Evolutionary conservation across 2,329 filamentous ascomycete species (phyloP).

Genomic region (Colletotrichum navitas): DNA sequence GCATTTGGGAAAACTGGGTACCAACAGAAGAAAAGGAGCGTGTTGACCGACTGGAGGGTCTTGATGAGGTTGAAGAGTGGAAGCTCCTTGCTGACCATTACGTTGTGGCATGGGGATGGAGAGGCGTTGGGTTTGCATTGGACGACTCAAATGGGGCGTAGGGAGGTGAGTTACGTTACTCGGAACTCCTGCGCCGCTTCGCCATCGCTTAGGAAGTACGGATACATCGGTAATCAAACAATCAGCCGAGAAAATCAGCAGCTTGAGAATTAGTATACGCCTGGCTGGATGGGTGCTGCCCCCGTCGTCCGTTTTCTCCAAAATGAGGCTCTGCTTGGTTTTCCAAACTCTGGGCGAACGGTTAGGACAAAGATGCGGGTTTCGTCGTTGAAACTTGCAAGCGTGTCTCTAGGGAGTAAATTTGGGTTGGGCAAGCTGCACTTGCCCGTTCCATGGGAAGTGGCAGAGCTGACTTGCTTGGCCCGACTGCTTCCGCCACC

Average conservation of each 20-base stretch:
- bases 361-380: background rate
- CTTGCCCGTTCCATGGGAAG: background rate
- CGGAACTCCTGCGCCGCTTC: background rate
- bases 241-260: background rate
- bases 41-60: slow-evolving; percentile 82
- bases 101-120: slow-evolving; percentile 89
- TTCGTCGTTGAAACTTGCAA: background rate
- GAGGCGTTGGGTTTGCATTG: slow-evolving; percentile 59
- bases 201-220: background rate
- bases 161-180: slow-evolving; percentile 7
- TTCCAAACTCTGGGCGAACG: background rate
- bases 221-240: background rate
- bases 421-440: slow-evolving; percentile 1
- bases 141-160: slow-evolving; percentile 8
- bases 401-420: background rate
- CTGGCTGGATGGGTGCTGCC: background rate
- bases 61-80: slow-evolving; percentile 98
- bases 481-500: slow-evolving; percentile 5
- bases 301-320: background rate
- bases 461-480: slow-evolving; percentile 1
- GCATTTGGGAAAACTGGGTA: slow-evolving; percentile 85
- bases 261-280: background rate
- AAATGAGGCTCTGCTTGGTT: slow-evolving; percentile 10
- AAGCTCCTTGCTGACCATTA: slow-evolving; percentile 89
- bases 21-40: slow-evolving; percentile 78